Base-by-base conservation (phyloP, 139 green algal species). In the Tetraselmis chui region DNA sequence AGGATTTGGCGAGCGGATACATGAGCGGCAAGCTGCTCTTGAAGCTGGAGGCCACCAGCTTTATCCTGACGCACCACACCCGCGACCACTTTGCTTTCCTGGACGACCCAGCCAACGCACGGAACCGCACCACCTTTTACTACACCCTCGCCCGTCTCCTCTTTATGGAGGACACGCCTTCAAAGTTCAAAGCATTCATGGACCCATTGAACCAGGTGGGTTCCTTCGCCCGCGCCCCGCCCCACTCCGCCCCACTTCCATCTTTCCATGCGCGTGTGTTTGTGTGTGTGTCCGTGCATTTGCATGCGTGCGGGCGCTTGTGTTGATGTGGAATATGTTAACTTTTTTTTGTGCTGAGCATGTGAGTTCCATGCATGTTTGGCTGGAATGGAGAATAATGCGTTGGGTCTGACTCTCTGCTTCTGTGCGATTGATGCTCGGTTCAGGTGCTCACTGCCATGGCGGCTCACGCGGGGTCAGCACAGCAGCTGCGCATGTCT, bases 11-110 rank as follows among this genome's bases (percentile, higher is more conserved):
- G 0, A 85, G 80, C 1, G 95, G 96, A 27, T 99, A 98, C 92
- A 98, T 98, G 95, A 96, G 89, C 79, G 95, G 96, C 78, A 99
- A 99, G 93, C 87, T 98, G 83, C 88, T 99, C 76, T 85, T 97
- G 29, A 98, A 98, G 87, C 91, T 99, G 76, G 95, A 99, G 27
- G 87, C 89, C 0, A 88, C 96, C n/a, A 81, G 86, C 32, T 95
- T 91, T 85, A 91, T 99, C 59, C 87, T 99, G 75, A 80, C 59
- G 23, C 88, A 97, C 76, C 95, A 99, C 88, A 96, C 94, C 1
- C 80, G 87, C 27, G 90, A 95, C 30, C 84, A 93, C 84, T 98
- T 96, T 81, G 80, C 85, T 30, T 99, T 98, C 88, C 87, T 98
- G 45, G 84, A 92, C 30, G 86, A 95, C 31, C 84, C 90, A 5